Base-by-base conservation (phyloP, 257 asterid species). In the Penstemon eatonii region DNA sequence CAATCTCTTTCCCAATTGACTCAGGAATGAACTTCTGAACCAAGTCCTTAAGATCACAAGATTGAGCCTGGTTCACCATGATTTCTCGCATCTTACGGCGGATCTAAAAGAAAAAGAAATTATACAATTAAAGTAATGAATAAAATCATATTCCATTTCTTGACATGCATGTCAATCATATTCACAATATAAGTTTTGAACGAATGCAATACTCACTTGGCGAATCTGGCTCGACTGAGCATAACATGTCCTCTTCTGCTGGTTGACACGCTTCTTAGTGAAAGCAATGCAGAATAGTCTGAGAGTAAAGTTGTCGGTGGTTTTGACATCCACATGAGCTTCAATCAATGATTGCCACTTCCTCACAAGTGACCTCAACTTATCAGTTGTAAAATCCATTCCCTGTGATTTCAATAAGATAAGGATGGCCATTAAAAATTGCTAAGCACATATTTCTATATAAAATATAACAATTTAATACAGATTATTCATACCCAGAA, bases 261-360 rank as follows among this genome's bases (percentile, higher is more conserved):
- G 84, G 78, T 80, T 80, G 7, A 73, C 71, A 57, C 82, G 82
- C 77, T 80, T 80, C 75, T 76, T 80, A 1, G 84, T 80, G 70
- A 80, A 80, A 44, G 69, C 84, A 73, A 80, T 80, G 77, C 84
- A 80, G 81, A 80, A 80, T 82, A 80, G 60, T 70, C 82, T 61
- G 46, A 80, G 66, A 13, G 84, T 76, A 40, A 46, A 80, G 71
- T 45, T 69, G 56, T 80, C 82, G 1, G 84, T 76, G 1, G 84
- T 76, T 53, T 79, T 79, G 10, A 79, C 81, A 79, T 79, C 81
- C 45, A 79, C 81, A 56, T 79, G 84, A 67, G 84, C 84, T 46
- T 79, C 81, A 56, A 79, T 79, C 60, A 79, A 53, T n/a, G 82
- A 66, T 45, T 80, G 84, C 79, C 82, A 80, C 62, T 76, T 80